phyloP scores from a whole-genome alignment of 192 early-diverging fungal genomes.

The Rhizophlyctis rosea region DNA sequence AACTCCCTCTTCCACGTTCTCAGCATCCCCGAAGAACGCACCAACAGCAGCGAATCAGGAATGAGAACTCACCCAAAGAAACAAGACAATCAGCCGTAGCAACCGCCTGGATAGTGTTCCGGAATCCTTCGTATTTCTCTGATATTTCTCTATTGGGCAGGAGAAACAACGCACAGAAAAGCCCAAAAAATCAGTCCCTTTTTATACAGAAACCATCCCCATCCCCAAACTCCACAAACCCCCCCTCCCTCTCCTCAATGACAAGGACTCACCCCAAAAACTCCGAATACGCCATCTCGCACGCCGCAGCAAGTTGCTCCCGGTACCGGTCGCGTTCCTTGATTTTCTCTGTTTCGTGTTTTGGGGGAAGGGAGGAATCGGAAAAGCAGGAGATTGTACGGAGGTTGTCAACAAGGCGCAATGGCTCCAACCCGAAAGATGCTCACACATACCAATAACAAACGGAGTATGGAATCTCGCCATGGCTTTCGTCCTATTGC shows the following conservation, averaged over 20 bases:
- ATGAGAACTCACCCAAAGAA: conserved; percentile 47
- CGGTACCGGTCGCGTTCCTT: conserved; percentile 52
- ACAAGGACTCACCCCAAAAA: conserved; percentile 46
- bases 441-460: conserved; percentile 47
- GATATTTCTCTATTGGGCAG: conserved; percentile 43
- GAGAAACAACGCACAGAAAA: too few relatives aligned
- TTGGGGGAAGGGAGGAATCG: too few relatives aligned
- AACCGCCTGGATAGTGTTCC: conserved; percentile 52
- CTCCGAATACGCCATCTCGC: conserved; percentile 52
- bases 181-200: too few relatives aligned
- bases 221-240: too few relatives aligned
- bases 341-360: conserved; percentile 48
- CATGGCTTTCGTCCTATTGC: conserved; percentile 63
- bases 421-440: too few relatives aligned
- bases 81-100: conserved; percentile 66
- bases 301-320: conserved; percentile 53
- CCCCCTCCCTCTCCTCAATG: too few relatives aligned
- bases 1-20: too few relatives aligned
- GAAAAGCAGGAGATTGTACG: too few relatives aligned
- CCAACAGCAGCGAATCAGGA: neutral
- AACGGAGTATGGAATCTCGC: conserved; percentile 67
- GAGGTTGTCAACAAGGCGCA: too few relatives aligned
- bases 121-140: conserved; percentile 54
- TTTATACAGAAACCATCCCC: too few relatives aligned
- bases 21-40: too few relatives aligned